These are phyloP conservation scores for Baorangia bicolor DNA, from an alignment of 768 basidiomycete species.

Conservation along the genomic window DNA sequence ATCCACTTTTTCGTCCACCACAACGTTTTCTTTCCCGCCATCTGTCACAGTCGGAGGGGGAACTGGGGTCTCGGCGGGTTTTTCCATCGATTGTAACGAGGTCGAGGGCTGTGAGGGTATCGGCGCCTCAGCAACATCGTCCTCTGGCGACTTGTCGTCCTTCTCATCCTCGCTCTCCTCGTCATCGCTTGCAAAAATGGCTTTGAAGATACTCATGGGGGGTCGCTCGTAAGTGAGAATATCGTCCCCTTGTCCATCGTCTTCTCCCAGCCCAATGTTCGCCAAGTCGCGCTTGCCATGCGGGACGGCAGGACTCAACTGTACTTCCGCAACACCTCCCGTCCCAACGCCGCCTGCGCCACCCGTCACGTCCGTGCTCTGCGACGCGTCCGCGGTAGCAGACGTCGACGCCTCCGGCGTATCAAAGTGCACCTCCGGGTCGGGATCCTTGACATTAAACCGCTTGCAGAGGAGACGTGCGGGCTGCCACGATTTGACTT, in stretches of 20 bases:
- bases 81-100: neutral
- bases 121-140: slow-evolving; percentile 1
- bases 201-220: slow-evolving; percentile 92
- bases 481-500: slow-evolving; percentile 74
- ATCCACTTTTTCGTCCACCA: slow-evolving; percentile 41
- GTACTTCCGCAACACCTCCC: neutral
- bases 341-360: neutral
- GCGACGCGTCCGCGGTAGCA: slow-evolving; percentile 14
- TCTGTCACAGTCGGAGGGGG: neutral
- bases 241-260: slow-evolving; percentile 85
- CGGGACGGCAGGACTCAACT: neutral
- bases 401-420: slow-evolving; percentile 26
- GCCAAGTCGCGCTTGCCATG: slow-evolving; percentile 57
- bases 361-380: slow-evolving; percentile 1
- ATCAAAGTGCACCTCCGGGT: slow-evolving; percentile 50
- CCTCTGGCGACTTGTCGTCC: slow-evolving; percentile 27
- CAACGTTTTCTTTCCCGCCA: neutral
- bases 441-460: slow-evolving; percentile 88
- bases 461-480: slow-evolving; percentile 87
- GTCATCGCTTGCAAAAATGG: slow-evolving; percentile 95
- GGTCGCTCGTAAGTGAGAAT: slow-evolving; percentile 88
- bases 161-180: slow-evolving; percentile 78
- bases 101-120: slow-evolving; percentile 12
- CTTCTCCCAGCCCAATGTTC: slow-evolving; percentile 90
- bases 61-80: neutral